Evolutionary conservation across 768 basidiomycete genomes (phyloP), one percentile per base, ranked within the genome.

Genomic region (Hydnum rufescens): DNA sequence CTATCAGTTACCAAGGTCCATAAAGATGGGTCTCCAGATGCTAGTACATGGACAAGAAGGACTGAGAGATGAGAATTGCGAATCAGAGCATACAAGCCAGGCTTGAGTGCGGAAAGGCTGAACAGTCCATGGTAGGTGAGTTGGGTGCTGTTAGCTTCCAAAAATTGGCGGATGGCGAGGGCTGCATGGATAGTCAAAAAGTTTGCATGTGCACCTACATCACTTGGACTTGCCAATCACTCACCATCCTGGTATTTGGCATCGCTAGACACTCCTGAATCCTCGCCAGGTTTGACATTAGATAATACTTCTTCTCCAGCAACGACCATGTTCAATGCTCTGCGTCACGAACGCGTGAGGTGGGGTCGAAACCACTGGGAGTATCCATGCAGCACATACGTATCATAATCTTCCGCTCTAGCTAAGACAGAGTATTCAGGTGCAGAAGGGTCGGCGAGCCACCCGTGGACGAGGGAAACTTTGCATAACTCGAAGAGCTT

Each of bases 11-110:
- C 86, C 55, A 95, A 78, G 1, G 77, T 75, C 63, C 86, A 92
- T 4, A 95, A 32, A 3, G 54, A 68, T 3, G 53, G 32, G n/a
- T 47, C 44, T 29, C 8, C 23, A 42, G 48, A 18, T 47, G 36
- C 18, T 39, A 28, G 31, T 51, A 32, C 43, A 39, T 32, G 18
- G 25, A 3, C 22, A 5, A 6, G 5, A 1, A 95, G 69, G 5
- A 93, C 89, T 0, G 82, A 80, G 13, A 95, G 76, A 61, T 93
- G 90, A 0, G 86, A 88, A 64, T 77, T 87, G 51, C 90, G 77
- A 71, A 90, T 93, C 55, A 92, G 75, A 0, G 89, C 88, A n/a
- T 82, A 80, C 52, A 90, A 74, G 2, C 75, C 72, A 0, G 71
- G 68, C 13, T 64, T 52, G 30, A 75, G 60, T 2, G 63, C 58